These are phyloP conservation scores for Isabelozyma rhagii DNA, from an alignment of 805 yeast species.

Conservation along the genomic window DNA sequence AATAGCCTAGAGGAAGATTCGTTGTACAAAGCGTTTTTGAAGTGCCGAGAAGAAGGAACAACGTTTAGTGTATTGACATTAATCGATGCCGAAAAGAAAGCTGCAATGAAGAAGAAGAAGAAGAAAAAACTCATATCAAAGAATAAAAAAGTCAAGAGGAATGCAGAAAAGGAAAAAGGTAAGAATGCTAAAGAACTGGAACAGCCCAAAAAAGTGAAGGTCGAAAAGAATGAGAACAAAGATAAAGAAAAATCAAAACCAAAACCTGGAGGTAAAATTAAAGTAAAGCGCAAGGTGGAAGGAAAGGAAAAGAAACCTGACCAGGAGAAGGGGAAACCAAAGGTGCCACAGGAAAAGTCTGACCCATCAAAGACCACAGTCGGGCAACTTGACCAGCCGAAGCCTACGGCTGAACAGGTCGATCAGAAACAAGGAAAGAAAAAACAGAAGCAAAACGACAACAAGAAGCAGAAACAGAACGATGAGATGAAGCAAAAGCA, in stretches of 20 bases:
- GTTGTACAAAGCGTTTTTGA: conserved; percentile 13
- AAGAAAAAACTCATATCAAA: conserved; percentile 1
- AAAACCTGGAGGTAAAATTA: conserved; percentile 2
- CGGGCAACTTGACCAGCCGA: no score
- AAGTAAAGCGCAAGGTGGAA: not conserved
- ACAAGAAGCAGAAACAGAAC: not conserved
- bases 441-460: conserved; percentile 1
- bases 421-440: not conserved
- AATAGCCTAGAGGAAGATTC: conserved; percentile 11
- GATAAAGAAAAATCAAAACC: conserved; percentile 7
- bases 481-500: conserved; percentile 1
- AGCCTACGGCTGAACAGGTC: no score
- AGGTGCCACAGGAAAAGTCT: conserved; percentile 1
- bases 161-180: conserved; percentile 1
- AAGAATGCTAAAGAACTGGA: conserved; percentile 3
- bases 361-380: not conserved
- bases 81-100: conserved; percentile 2
- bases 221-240: not conserved
- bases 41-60: conserved; percentile 11
- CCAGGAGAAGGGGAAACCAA: conserved; percentile 1
- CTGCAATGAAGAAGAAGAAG: not conserved
- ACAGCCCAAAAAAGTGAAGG: conserved; percentile 1
- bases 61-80: conserved; percentile 1
- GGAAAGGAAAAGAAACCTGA: conserved; percentile 2
- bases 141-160: conserved; percentile 3